phyloP scores from a whole-genome alignment of 164 flowering plant genomes.

The Vitis amurensis region DNA sequence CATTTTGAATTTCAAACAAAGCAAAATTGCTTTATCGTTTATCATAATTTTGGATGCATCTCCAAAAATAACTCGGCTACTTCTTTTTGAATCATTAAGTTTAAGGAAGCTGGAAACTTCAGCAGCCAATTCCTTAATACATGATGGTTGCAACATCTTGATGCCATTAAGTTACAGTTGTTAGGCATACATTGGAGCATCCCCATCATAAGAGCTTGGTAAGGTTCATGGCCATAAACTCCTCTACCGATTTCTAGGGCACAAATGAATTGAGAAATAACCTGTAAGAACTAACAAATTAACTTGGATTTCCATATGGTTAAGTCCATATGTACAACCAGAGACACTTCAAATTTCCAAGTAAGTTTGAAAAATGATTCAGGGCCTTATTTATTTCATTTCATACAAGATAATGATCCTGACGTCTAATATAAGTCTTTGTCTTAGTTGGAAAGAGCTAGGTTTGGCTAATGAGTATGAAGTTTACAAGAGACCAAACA shows the following conservation, averaged over 20 bases:
- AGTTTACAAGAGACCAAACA: conserved; percentile 54
- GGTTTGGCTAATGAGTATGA: conserved; percentile 39
- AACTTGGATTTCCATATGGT: conserved; percentile 31
- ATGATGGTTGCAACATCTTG: background rate
- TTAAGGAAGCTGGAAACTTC: conserved; percentile 43
- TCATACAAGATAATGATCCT: conserved; percentile 17
- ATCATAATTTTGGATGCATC: too few species aligned
- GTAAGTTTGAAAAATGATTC: conserved; percentile 25
- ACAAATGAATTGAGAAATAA: conserved; percentile 2
- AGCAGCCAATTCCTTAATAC: conserved; percentile 29
- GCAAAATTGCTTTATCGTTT: too few species aligned
- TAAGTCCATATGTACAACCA: conserved; percentile 28
- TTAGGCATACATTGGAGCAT: conserved; percentile 22
- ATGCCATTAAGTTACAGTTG: conserved; percentile 16
- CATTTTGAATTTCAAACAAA: too few species aligned
- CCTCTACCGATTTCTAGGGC: conserved; percentile 9
- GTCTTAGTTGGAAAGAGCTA: conserved; percentile 49
- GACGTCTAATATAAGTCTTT: too few species aligned
- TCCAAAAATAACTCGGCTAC: too few species aligned
- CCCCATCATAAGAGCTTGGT: conserved; percentile 49
- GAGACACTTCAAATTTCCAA: conserved; percentile 38
- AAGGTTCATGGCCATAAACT: conserved; percentile 26
- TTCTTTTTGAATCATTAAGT: too few species aligned
- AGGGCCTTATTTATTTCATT: too few species aligned
- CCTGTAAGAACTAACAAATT: conserved; percentile 32